Evolutionary conservation across 2,329 filamentous ascomycete genomes (phyloP).

Genomic region (Rutstroemia sp.): DNA sequence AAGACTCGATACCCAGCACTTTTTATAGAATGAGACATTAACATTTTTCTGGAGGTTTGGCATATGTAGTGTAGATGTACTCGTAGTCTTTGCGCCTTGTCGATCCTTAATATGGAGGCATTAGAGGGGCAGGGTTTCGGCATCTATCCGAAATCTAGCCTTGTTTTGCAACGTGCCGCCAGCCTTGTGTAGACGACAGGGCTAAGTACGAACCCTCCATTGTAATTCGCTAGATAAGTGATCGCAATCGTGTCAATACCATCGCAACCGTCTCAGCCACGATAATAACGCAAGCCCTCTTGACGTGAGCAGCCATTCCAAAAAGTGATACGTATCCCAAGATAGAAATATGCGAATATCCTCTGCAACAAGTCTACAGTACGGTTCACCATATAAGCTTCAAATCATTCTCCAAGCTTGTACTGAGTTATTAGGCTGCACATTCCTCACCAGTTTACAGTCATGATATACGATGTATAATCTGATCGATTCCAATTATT

Average conservation of each 20-base stretch:
- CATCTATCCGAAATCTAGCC: background rate
- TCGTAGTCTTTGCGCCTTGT: background rate
- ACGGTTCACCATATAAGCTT: background rate
- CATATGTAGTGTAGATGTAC: background rate
- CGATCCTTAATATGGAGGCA: too few relatives aligned
- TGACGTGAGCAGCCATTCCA: background rate
- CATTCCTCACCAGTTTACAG: background rate
- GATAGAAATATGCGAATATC: background rate
- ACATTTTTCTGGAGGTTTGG: background rate
- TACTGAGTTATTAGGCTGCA: background rate
- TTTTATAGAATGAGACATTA: background rate
- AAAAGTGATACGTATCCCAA: background rate
- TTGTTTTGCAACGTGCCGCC: background rate
- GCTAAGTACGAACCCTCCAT: background rate
- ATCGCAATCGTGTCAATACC: conserved; percentile 7
- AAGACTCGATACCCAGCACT: conserved; percentile 5
- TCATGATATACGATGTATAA: conserved; percentile 13
- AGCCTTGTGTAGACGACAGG: conserved; percentile 1
- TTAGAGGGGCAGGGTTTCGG: too few relatives aligned
- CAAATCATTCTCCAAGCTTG: background rate
- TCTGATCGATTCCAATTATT: conserved; percentile 13
- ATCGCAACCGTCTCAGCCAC: conserved; percentile 4
- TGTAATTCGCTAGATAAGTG: background rate
- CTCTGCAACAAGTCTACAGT: background rate
- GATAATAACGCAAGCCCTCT: background rate